Base-by-base conservation (phyloP, 2,329 filamentous ascomycete species). In the Phyllosticta citrichinensis region DNA sequence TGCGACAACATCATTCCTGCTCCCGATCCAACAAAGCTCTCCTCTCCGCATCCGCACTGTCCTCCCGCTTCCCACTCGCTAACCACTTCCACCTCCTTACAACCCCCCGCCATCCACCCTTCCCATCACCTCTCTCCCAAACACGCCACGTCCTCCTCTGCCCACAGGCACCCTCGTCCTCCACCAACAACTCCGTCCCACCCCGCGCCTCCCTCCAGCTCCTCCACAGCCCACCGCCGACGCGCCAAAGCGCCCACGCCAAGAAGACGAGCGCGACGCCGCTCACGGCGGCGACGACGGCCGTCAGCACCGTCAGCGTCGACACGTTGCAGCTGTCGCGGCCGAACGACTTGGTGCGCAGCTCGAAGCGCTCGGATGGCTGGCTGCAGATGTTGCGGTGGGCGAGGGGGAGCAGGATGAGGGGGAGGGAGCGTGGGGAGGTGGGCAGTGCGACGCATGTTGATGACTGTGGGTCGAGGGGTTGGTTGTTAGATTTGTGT, bases 291-390 rank as follows among this genome's bases (percentile, higher is more conserved):
- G 77, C 76, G 8, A 76, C 70, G 19, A 78, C 65, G 4, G 75
- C 69, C 47, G 75, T 75, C 35, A 79, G 66, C 25, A 78, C 71
- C 0, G 76, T 79, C 8, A 75, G 76, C 6, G 77, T 79, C 0
- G 76, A 79, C 56, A 77, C 77, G 57, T 74, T 72, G 63, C 77
- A 79, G 58, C 58, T 60, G n/a, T 55, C 52, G 22, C 58, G 58
- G 20, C 77, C 77, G 0, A 79, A 65, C 5, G 75, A 69, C 19
- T 68, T 67, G 10, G 77, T 79, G 2, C 77, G 72, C 6, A 79
- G 68, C 63, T 79, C 77, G 62, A 75, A 79, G 56, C 76, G 71
- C 66, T 79, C 77, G 2, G 72, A 66, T 1, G 66, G 66, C 8
- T 73, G 64, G 9, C 72, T 76, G 59, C 74, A 73, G 51, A 72